Evolutionary conservation across 352 stramenopile genomes (phyloP), one percentile per base, ranked within the genome.

Genomic region (Phytophthora syringae): DNA sequence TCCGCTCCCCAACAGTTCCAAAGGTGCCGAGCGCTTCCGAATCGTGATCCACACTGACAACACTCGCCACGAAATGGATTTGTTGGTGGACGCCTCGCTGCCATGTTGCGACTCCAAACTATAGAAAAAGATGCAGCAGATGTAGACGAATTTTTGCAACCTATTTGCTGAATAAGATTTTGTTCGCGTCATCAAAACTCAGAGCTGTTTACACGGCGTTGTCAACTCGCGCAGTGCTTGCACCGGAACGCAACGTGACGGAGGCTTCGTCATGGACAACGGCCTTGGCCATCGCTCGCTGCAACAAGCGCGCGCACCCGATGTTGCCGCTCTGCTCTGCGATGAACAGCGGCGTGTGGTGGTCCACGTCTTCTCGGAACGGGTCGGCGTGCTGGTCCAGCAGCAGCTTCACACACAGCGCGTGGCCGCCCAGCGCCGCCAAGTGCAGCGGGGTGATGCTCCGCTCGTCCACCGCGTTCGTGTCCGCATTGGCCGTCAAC

Each of bases 31-130:
- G 74, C 85, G 97, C 28, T 92, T 99, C 67, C 90, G 97, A 36
- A 95, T 99, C 34, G 95, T 99, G 60, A 77, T 99, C 27, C 97
- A 99, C 82, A 78, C 91, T 9, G 81, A 98, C 79, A 99, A 99
- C 76, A 94, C 84, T 2, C 65, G 83, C 5, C 60, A 77, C 7
- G 80, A 99, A 76, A 80, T 99, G 18, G 74, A 93, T 44, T 40
- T 44, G 34, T 74, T 97, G n/a, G 75, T 90, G 37, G 42, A 42
- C 20, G 82, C 80, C 70, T 90, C 11, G 76, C 71, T 13, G 45
- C 36, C 18, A 74, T 89, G 60, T 93, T 93, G 40, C 10, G 37
- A 71, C 30, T 61, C 73, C 15, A 83, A 78, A 60, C 60, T 86
- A 60, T 79, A 79, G 60, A 59, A 48, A 28, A 7, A 24, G 5